A percentile compares a stretch with the other conserved stretches of the same genome.
phyloP scores from a whole-genome alignment of 306 rosid genomes.

The Cicer arietinum region DNA sequence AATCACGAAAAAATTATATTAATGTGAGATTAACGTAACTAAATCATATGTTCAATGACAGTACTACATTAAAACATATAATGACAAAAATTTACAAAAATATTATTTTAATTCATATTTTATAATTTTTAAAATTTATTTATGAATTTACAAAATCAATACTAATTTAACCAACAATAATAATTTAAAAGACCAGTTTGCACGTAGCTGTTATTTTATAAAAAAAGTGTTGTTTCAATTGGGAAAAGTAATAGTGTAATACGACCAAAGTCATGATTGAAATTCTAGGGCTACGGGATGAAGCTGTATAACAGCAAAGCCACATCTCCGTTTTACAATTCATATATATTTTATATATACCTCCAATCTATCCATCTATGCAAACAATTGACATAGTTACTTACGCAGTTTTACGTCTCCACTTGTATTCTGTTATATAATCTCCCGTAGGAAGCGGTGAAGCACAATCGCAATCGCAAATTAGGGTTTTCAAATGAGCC shows the following conservation, averaged over 20 bases:
- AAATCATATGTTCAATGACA: no score
- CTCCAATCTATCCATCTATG: background rate
- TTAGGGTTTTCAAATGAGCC: constrained; percentile 49
- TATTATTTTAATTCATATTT: no score
- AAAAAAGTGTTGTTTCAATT: background rate
- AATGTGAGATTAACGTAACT: no score
- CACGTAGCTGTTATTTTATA: no score
- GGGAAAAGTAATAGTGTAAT: background rate
- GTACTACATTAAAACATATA: no score
- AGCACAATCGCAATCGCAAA: constrained; percentile 13
- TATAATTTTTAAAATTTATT: no score
- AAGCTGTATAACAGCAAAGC: background rate
- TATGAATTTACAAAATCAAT: no score
- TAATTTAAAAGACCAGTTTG: no score
- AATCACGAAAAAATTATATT: no score
- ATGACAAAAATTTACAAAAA: no score
- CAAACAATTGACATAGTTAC: background rate
- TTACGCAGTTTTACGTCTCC: background rate
- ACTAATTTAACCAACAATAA: no score
- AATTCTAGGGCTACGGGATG: background rate
- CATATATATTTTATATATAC: background rate
- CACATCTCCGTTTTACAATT: constrained; percentile 17
- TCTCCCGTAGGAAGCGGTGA: background rate
- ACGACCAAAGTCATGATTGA: background rate
- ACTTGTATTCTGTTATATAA: constrained; percentile 13